These are phyloP conservation scores for Erysimum pusillum DNA, from an alignment of 441 rosid genomes.

Conservation along the genomic window DNA sequence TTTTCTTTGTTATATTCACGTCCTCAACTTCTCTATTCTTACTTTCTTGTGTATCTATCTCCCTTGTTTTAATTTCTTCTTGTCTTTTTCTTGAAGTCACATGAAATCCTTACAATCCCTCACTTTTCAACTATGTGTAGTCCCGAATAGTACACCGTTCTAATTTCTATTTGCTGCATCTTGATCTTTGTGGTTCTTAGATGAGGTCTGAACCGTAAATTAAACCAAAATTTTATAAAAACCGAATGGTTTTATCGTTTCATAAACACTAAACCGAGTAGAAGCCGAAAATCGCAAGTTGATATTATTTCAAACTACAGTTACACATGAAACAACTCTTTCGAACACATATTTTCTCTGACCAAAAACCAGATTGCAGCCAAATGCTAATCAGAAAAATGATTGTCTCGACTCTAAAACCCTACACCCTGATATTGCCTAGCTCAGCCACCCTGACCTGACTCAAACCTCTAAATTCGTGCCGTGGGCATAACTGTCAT, in stretches of 20 bases:
- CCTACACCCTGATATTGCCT: constrained; percentile 19
- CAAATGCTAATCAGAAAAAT: constrained; percentile 37
- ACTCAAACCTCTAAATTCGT: constrained; percentile 21
- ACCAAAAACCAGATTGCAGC: constrained; percentile 35
- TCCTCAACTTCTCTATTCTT: constrained; percentile 41
- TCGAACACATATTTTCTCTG: constrained; percentile 15
- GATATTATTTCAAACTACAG: constrained; percentile 25
- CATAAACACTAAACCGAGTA: not conserved
- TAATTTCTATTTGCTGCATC: constrained; percentile 13
- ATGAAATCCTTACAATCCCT: constrained; percentile 45
- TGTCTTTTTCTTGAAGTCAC: constrained; percentile 36
- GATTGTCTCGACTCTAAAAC: constrained; percentile 13
- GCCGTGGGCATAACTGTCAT: not conserved
- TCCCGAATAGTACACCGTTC: constrained; percentile 37
- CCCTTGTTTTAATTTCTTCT: constrained; percentile 46
- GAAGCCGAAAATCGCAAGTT: constrained; percentile 4
- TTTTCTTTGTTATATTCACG: constrained; percentile 41
- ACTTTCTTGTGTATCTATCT: constrained; percentile 51
- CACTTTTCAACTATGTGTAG: constrained; percentile 42
- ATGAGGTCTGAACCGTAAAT: not conserved
- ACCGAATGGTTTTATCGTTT: not conserved
- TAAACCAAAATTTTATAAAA: not conserved
- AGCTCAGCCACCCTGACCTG: constrained; percentile 27
- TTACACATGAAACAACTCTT: constrained; percentile 41
- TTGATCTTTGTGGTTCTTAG: constrained; percentile 11